phyloP scores from a whole-genome alignment of 2,329 filamentous ascomycete genomes.

The Sporothrix luriei region DNA sequence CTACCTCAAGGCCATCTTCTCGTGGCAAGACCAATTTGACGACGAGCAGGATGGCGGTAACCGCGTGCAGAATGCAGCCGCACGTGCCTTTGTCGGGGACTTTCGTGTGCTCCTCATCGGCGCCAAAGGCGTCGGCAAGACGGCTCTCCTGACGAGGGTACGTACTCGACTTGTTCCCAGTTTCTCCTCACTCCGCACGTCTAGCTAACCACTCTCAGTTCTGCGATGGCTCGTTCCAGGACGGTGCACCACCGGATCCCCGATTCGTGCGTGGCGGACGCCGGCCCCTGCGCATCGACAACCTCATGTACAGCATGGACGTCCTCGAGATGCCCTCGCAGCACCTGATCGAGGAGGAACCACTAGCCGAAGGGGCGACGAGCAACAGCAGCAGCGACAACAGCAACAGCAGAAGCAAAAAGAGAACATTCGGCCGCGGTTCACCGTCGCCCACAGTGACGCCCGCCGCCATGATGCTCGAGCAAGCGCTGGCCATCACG shows the following conservation, averaged over 20 bases:
- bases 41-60: slow-evolving; percentile 33
- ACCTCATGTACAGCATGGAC: slow-evolving; percentile 43
- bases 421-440: not conserved
- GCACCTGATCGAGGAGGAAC: slow-evolving; percentile 40
- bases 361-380: not conserved
- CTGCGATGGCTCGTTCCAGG: slow-evolving; percentile 40
- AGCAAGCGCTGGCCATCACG: slow-evolving; percentile 47
- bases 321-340: slow-evolving; percentile 45
- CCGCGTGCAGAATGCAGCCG: slow-evolving; percentile 26
- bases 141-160: slow-evolving; percentile 47
- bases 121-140: slow-evolving; percentile 48
- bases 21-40: slow-evolving; percentile 45
- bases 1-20: slow-evolving; percentile 47
- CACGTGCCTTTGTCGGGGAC: slow-evolving; percentile 41
- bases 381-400: not conserved
- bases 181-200: not conserved
- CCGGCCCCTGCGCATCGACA: slow-evolving; percentile 43
- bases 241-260: slow-evolving; percentile 37
- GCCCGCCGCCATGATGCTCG: slow-evolving; percentile 39
- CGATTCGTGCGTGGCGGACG: slow-evolving; percentile 43
- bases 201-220: slow-evolving; percentile 39
- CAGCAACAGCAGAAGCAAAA: no score
- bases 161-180: not conserved
- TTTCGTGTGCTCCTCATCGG: slow-evolving; percentile 48
- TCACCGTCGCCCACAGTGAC: not conserved